Conservation (phyloP, 176 grass and related monocot species). For the Paspalum notatum region DNA sequence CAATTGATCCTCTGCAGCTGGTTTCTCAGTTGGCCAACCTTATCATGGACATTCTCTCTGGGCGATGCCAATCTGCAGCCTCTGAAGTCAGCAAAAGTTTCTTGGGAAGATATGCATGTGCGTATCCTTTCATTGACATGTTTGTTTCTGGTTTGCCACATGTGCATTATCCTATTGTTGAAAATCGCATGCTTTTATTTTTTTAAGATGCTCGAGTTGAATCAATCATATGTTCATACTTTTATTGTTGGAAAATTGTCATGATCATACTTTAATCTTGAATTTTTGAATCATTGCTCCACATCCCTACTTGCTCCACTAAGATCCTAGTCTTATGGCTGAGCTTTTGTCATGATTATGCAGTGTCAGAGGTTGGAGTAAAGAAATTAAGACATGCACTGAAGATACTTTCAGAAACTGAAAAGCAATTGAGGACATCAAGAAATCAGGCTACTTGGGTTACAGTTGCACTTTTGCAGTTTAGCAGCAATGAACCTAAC, state of each 20-base stretch:
- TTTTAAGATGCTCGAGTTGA: background rate
- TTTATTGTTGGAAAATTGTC: background rate
- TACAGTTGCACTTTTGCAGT: slow-evolving; percentile 98
- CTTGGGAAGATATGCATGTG: slow-evolving; percentile 85
- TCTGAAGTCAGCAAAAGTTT: slow-evolving; percentile 93
- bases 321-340: slow-evolving; percentile 20
- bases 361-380: slow-evolving; percentile 86
- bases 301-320: slow-evolving; percentile 8
- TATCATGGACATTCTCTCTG: slow-evolving; percentile 97
- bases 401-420: slow-evolving; percentile 92
- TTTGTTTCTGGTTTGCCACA: slow-evolving; percentile 12
- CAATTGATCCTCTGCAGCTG: slow-evolving; percentile 92
- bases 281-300: background rate
- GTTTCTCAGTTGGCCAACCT: slow-evolving; percentile 99
- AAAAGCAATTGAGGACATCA: slow-evolving; percentile 95
- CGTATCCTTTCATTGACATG: slow-evolving; percentile 22
- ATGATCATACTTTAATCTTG: slow-evolving; percentile 5
- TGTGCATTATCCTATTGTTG: background rate
- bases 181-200: background rate
- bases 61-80: slow-evolving; percentile 68
- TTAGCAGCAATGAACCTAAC: slow-evolving; percentile 70
- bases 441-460: slow-evolving; percentile 98
- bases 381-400: slow-evolving; percentile 86
- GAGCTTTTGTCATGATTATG: slow-evolving; percentile 28
- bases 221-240: background rate